phyloP scores from a whole-genome alignment of 2,329 filamentous ascomycete genomes.

The Colletotrichum orchidophilum region DNA sequence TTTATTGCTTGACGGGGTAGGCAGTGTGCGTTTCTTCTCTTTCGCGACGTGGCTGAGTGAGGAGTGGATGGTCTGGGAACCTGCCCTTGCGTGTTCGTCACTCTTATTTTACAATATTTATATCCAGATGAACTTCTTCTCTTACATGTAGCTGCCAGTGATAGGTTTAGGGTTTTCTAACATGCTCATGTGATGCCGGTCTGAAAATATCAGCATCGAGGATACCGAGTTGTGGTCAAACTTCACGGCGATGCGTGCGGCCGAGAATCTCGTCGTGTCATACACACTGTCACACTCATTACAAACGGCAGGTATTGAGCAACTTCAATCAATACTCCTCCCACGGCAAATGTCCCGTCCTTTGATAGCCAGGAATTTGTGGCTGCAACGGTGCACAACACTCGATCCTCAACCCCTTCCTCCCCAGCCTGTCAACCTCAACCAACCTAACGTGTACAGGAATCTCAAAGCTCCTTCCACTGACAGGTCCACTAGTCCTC shows the following conservation, averaged over 20 bases:
- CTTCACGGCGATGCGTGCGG: too few relatives aligned
- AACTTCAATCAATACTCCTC: neutral
- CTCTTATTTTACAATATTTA: neutral
- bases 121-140: neutral
- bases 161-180: rapidly evolving
- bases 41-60: neutral
- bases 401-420: neutral
- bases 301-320: too few relatives aligned
- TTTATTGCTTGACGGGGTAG: neutral
- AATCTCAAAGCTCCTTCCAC: neutral
- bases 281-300: neutral
- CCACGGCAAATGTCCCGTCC: neutral
- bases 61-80: conserved; percentile 26
- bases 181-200: too few relatives aligned
- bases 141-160: too few relatives aligned
- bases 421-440: neutral
- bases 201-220: neutral
- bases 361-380: neutral
- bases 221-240: neutral
- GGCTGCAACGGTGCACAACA: neutral
- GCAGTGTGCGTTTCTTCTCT: neutral
- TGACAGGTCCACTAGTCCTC: neutral
- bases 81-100: conserved; percentile 6
- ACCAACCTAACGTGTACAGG: neutral
- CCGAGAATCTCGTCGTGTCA: neutral